Evolutionary conservation across 768 basidiomycete species (phyloP), one percentile per base, ranked within the genome.

Genomic region (Trametes cinnabarina): DNA sequence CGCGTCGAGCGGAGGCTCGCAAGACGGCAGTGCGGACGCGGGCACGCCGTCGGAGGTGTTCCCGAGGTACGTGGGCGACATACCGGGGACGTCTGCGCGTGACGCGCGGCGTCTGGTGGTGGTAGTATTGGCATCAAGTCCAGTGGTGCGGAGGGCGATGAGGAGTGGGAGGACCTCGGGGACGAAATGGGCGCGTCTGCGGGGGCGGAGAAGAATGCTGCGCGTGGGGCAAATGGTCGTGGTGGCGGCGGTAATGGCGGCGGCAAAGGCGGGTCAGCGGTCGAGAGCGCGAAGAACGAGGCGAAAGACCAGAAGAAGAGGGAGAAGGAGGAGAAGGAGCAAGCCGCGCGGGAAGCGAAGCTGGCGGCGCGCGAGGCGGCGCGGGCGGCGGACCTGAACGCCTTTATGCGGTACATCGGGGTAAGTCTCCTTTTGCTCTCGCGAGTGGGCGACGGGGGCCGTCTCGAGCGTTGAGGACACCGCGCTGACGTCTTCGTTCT

Each of bases 1-100:
- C n/a, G n/a, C n/a, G n/a, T 32, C 30, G 30, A 32, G 30, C 30
- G 6, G 7, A 2, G 30, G 30, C 1, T 32, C 30, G 30, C 30
- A 32, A 12, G 30, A 32, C 30, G 30, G 30, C 30, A 12, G 30
- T 12, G 30, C 30, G 30, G 30, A 32, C 30, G 30, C 54, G 2
- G 54, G 54, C 4, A 40, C 15, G 46, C 54, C 54, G n/a, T 55
- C 54, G 8, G 17, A n/a, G 32, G 17, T 77, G 30, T 82, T 82
- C 68, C 81, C 82, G 15, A 70, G 70, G n/a, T 74, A 80, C 57
- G 65, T 82, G 35, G 68, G 70, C n/a, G 69, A 72, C 3, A 69
- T 84, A 10, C 77, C 81, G 61, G 66, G 72, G n/a, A 70, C 82
- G 23, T 72, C 69, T 15, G 69, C 76, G n/a, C 74, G 75, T 14